Conservation (phyloP, 257 asterid species). For the Striga asiatica region DNA sequence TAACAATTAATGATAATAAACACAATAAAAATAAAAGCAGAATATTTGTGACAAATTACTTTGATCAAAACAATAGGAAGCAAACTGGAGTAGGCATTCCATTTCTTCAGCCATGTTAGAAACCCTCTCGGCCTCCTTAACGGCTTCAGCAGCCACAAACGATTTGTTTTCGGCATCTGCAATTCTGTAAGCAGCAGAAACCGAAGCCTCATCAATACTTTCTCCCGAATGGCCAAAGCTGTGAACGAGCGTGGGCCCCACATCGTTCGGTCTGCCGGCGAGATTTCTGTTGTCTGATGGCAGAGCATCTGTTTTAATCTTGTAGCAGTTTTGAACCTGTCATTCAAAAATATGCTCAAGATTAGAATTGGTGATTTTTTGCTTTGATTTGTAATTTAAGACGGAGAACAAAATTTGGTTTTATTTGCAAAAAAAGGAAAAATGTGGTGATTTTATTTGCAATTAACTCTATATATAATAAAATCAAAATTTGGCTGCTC, state of each 20-base stretch:
- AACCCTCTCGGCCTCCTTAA: slow-evolving; percentile 72
- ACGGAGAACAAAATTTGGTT: too few relatives aligned
- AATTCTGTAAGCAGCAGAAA: slow-evolving; percentile 39
- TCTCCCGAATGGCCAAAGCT: slow-evolving; percentile 40
- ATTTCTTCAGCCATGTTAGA: slow-evolving; percentile 59
- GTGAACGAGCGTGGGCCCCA: slow-evolving; percentile 19
- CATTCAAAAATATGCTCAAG: slow-evolving; percentile 4
- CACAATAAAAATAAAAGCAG: too few relatives aligned
- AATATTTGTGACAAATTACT: too few relatives aligned
- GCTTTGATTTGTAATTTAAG: too few relatives aligned
- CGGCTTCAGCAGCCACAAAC: slow-evolving; percentile 65
- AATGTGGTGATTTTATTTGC: too few relatives aligned
- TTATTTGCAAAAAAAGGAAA: too few relatives aligned
- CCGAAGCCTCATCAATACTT: slow-evolving; percentile 52
- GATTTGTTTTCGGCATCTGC: slow-evolving; percentile 84
- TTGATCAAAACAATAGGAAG: slow-evolving; percentile 44
- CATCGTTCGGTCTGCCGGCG: slow-evolving; percentile 27
- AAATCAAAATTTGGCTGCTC: too few relatives aligned
- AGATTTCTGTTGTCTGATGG: slow-evolving; percentile 27
- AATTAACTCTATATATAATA: too few relatives aligned
- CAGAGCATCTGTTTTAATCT: slow-evolving; percentile 36
- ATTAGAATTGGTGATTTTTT: not conserved
- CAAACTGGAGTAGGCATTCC: slow-evolving; percentile 50
- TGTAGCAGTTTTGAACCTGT: slow-evolving; percentile 56
- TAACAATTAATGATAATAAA: too few relatives aligned